Evolutionary conservation across 495 filamentous ascomycete species (phyloP).

Genomic region (Melanomma pulvis-pyrius): DNA sequence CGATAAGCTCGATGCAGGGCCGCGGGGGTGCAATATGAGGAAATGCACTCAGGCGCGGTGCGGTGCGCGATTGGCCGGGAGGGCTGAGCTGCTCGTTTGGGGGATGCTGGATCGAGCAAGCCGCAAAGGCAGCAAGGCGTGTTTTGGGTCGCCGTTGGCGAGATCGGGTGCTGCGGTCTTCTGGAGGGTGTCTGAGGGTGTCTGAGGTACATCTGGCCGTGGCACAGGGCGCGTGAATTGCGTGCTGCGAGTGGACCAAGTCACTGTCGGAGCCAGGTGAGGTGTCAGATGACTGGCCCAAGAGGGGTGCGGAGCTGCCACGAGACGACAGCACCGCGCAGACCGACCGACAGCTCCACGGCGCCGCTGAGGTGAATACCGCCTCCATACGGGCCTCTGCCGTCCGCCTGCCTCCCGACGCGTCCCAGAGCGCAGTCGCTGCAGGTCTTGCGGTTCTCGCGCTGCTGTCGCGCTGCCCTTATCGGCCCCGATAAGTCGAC

Average conservation of each 20-base stretch:
- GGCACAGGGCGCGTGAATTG: conserved; percentile 32
- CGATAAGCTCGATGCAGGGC: conserved; percentile 28
- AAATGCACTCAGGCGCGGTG: not conserved
- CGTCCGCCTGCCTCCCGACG: not conserved
- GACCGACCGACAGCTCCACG: not conserved
- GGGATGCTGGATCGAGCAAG: not conserved
- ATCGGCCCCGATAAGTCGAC: not conserved
- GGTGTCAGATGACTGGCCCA: conserved; percentile 7
- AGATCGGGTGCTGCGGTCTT: conserved; percentile 13
- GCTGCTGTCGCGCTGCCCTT: not conserved
- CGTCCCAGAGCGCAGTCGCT: not conserved
- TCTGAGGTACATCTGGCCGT: not conserved
- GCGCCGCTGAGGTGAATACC: not conserved
- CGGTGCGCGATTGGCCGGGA: conserved; percentile 2
- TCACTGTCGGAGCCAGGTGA: conserved; percentile 9
- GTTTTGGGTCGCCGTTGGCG: not conserved
- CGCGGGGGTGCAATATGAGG: not conserved
- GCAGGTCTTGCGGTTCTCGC: not conserved
- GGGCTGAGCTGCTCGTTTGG: not conserved
- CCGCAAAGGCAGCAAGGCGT: conserved; percentile 2
- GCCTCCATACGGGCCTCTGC: not conserved
- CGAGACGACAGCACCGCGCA: not conserved
- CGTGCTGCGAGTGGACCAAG: conserved; percentile 6
- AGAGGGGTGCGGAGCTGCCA: not conserved
- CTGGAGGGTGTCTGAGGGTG: not conserved